Evolutionary conservation across 2,329 filamentous ascomycete genomes (phyloP).

Genomic region (Sporothrix humicola): DNA sequence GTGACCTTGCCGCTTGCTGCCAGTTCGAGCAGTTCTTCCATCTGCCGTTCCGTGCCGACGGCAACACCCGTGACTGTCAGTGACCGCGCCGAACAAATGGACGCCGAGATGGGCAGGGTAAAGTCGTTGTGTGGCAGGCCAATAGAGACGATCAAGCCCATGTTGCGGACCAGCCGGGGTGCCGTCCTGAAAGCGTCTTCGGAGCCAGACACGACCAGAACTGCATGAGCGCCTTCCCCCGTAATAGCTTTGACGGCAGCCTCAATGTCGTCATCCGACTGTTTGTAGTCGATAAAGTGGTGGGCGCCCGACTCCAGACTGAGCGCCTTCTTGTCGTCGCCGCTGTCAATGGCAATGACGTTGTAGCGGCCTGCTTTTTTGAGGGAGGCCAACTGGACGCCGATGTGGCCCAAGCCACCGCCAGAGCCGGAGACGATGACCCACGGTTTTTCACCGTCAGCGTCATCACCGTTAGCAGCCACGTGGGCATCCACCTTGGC

Average conservation of each 20-base stretch:
- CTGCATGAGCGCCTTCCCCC: conserved; percentile 18
- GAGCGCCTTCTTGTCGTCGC: not conserved
- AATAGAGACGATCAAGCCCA: not conserved
- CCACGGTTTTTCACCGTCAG: not conserved
- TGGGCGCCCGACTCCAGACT: not conserved
- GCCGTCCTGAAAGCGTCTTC: conserved; percentile 2
- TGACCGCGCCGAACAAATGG: conserved; percentile 2
- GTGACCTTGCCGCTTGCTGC: conserved; percentile 7
- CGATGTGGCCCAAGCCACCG: conserved; percentile 12
- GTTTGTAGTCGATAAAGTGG: conserved; percentile 15
- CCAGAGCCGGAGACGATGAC: not conserved
- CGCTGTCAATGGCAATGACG: conserved; percentile 1
- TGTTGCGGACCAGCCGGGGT: conserved; percentile 20
- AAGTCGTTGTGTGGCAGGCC: conserved; percentile 24
- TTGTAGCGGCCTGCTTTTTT: not conserved
- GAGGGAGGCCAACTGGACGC: not conserved
- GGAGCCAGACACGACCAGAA: conserved; percentile 16
- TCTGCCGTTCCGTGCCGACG: not conserved
- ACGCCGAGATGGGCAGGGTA: not conserved
- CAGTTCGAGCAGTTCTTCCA: not conserved
- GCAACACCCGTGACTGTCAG: not conserved
- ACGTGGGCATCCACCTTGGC: conserved; percentile 9
- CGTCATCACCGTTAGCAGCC: not conserved
- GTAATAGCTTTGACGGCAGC: not conserved
- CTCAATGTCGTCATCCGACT: not conserved